phyloP scores from a whole-genome alignment of 345 rosid genomes.

The Psidium guajava region DNA sequence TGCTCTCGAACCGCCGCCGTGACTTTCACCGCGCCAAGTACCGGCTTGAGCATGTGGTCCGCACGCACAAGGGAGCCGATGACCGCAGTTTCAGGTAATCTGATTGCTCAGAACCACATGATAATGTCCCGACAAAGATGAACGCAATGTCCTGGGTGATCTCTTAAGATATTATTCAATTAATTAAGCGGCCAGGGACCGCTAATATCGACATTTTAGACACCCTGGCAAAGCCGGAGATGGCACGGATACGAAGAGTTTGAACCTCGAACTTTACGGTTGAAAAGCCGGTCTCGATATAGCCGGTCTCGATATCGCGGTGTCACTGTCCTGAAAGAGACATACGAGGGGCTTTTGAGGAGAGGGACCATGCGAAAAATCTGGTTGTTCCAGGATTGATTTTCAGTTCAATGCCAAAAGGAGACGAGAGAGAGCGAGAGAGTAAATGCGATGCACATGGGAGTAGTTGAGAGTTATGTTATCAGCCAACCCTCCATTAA shows the following conservation, averaged over 20 bases:
- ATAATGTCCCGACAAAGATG: neutral
- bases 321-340: neutral
- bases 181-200: neutral
- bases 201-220: neutral
- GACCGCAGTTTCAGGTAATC: slow-evolving; percentile 88
- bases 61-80: slow-evolving; percentile 90
- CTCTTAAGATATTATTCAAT: neutral
- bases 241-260: neutral
- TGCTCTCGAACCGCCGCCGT: slow-evolving; percentile 71
- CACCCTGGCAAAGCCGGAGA: neutral
- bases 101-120: neutral
- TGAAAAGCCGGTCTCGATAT: too few species aligned
- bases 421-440: neutral
- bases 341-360: neutral
- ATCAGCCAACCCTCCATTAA: neutral
- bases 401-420: neutral
- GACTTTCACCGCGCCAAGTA: slow-evolving; percentile 72
- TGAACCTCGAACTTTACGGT: neutral
- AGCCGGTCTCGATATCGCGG: neutral
- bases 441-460: neutral
- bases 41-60: slow-evolving; percentile 77
- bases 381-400: neutral
- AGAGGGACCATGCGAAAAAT: neutral
- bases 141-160: neutral
- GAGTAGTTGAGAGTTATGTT: neutral